phyloP scores from a whole-genome alignment of 2,329 filamentous ascomycete species.

The Cladophialophora chaetospira region DNA sequence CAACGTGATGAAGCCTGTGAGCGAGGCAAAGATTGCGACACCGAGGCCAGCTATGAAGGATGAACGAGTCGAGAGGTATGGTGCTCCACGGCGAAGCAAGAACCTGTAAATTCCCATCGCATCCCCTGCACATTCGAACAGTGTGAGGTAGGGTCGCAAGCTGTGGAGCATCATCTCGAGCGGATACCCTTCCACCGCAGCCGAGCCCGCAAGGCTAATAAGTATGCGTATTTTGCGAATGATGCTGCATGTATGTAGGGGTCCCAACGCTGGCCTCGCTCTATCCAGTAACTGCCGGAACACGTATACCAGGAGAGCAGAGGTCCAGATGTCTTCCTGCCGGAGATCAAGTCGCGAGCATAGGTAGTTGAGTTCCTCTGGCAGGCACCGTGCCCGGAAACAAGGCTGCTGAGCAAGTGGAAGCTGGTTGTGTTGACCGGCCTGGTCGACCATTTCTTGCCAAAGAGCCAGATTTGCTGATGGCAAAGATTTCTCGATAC shows the following conservation, averaged over 20 bases:
- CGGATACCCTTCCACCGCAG: constrained; percentile 76
- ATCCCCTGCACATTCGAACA: constrained; percentile 88
- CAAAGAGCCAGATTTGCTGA: constrained; percentile 44
- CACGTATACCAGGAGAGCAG: constrained; percentile 71
- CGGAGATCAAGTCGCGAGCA: constrained; percentile 71
- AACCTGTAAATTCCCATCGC: constrained; percentile 84
- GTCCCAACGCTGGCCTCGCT: constrained; percentile 79
- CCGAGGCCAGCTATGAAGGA: constrained; percentile 80
- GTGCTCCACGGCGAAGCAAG: constrained; percentile 68
- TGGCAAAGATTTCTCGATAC: constrained; percentile 66
- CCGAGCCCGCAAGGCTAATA: constrained; percentile 72
- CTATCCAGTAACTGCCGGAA: constrained; percentile 77
- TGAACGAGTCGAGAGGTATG: constrained; percentile 65
- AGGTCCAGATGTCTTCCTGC: constrained; percentile 69
- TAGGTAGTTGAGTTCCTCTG: constrained; percentile 75
- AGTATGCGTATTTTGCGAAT: constrained; percentile 83
- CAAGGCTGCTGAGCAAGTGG: constrained; percentile 82
- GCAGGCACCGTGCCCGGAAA: constrained; percentile 76
- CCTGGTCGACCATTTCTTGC: constrained; percentile 67
- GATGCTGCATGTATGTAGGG: constrained; percentile 82
- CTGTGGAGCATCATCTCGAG: constrained; percentile 87
- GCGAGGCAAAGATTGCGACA: constrained; percentile 75
- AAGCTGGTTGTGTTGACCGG: constrained; percentile 65
- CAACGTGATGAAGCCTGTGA: constrained; percentile 73
- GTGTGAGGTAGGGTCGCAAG: constrained; percentile 74